A percentile compares a stretch with the other conserved stretches of the same genome.
These are phyloP conservation scores for Penicillium sp. DNA, from an alignment of 2,329 filamentous ascomycete genomes.

Conservation along the genomic window DNA sequence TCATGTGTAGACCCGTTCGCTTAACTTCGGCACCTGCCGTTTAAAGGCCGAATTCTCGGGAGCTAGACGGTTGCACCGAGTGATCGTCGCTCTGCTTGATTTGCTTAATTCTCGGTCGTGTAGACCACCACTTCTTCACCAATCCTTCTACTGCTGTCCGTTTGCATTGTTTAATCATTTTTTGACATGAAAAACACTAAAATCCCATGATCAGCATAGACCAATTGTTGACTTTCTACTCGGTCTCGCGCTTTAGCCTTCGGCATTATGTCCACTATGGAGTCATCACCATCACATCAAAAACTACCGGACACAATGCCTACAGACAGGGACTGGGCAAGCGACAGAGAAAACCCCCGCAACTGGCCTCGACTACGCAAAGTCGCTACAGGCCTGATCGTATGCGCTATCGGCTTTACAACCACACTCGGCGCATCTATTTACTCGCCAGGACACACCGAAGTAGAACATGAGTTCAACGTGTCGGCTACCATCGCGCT, in stretches of 20 bases:
- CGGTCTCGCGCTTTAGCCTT: no score
- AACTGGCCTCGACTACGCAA: slow-evolving; percentile 18
- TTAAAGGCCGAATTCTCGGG: background rate
- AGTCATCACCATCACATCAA: background rate
- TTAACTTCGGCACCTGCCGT: background rate
- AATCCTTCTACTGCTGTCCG: no score
- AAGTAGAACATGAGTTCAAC: slow-evolving; percentile 52
- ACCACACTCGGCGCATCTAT: slow-evolving; percentile 33
- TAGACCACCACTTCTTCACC: background rate
- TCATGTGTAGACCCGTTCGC: background rate
- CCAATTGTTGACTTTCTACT: no score
- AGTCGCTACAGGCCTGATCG: slow-evolving; percentile 7
- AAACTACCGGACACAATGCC: background rate
- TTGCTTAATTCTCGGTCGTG: background rate
- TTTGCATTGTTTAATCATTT: no score
- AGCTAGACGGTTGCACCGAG: background rate
- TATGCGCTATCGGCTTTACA: slow-evolving; percentile 18
- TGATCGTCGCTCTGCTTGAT: background rate
- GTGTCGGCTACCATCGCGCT: slow-evolving; percentile 38
- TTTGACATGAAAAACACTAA: no score
- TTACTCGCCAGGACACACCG: slow-evolving; percentile 44
- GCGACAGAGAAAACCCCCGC: slow-evolving; percentile 11
- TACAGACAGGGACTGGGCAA: background rate
- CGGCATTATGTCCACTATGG: background rate
- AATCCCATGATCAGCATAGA: no score